Base-by-base conservation (phyloP, 129 eudicot species). In the Oenanthe sinensis region DNA sequence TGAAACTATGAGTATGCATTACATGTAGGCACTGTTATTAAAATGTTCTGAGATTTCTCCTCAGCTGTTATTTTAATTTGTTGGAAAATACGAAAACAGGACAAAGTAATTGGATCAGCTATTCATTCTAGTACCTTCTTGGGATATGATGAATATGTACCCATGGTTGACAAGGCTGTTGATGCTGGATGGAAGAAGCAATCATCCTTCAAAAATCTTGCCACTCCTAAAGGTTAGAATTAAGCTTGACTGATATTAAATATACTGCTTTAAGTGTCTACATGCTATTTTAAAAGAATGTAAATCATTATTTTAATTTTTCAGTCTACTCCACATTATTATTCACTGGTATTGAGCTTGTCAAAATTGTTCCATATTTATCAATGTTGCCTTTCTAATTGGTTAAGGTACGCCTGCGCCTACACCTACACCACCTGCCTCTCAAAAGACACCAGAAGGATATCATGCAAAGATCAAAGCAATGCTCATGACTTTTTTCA, bases 141-240 rank as follows among this genome's bases (percentile, higher is more conserved):
- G 62, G 99, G 97, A 83, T 92, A 91, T 83, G 99, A 95, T 82
- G 99, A 95, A 85, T 95, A 95, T 81, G 95, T 91, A 75, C 98
- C 98, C 69, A 91, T 94, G 97, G 96, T 94, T 8, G 98, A 94
- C 82, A 94, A 94, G 91, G 96, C 97, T 85, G 98, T 94, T 49
- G 98, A 94, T 87, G 86, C 97, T 83, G 96, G 79, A 72, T 89
- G 96, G 89, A 91, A 91, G 87, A 91, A 85, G 83, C 92, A 86
- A 78, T 77, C 93, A 30, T 79, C 96, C 73, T 70, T 82, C 78
- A 88, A 88, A 74, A 88, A 86, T 74, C 80, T 88, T n/a, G 65
- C 28, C 70, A 30, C 76, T 76, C 60, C 89, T 22, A 85, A 85
- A 88, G 93, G 98, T 94, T 77, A 75, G 79, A 73, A 9, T 19